Conservation (phyloP, 768 basidiomycete species). For the Rossbeevera mucosa region DNA sequence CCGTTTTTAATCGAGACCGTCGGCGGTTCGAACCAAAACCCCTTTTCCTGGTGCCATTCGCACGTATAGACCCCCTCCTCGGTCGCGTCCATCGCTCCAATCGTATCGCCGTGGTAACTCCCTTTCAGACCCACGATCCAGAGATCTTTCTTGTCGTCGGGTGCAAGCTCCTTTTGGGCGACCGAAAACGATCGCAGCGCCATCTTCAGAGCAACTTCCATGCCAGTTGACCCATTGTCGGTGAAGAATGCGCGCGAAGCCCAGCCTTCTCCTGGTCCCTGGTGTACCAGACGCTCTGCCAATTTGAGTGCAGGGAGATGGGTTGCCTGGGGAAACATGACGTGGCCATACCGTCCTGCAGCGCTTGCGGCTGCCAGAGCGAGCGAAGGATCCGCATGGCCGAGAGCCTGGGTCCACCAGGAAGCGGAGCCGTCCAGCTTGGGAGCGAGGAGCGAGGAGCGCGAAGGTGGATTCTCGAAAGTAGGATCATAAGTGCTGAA, state of each 20-base stretch:
- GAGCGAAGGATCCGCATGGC: conserved; percentile 72
- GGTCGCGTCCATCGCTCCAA: conserved; percentile 94
- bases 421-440: conserved; percentile 92
- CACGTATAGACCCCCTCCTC: conserved; percentile 90
- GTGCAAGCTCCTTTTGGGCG: conserved; percentile 33
- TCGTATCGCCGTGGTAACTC: conserved; percentile 97
- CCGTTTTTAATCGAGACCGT: conserved; percentile 67
- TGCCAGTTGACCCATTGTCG: conserved; percentile 93
- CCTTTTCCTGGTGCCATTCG: conserved; percentile 93
- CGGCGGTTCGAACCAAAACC: conserved; percentile 92
- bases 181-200: conserved; percentile 67
- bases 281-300: conserved; percentile 68
- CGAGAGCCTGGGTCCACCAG: conserved; percentile 96
- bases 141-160: conserved; percentile 44
- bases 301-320: conserved; percentile 83
- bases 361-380: conserved; percentile 85
- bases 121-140: conserved; percentile 85
- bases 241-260: conserved; percentile 88
- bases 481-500: conserved; percentile 64
- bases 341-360: conserved; percentile 92
- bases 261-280: conserved; percentile 87
- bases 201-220: conserved; percentile 99
- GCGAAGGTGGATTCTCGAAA: conserved; percentile 13
- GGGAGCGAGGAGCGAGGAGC: conserved; percentile 47
- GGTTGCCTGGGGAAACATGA: conserved; percentile 89